phyloP scores from a whole-genome alignment of 2,329 filamentous ascomycete species.

The Epichloe baconii region DNA sequence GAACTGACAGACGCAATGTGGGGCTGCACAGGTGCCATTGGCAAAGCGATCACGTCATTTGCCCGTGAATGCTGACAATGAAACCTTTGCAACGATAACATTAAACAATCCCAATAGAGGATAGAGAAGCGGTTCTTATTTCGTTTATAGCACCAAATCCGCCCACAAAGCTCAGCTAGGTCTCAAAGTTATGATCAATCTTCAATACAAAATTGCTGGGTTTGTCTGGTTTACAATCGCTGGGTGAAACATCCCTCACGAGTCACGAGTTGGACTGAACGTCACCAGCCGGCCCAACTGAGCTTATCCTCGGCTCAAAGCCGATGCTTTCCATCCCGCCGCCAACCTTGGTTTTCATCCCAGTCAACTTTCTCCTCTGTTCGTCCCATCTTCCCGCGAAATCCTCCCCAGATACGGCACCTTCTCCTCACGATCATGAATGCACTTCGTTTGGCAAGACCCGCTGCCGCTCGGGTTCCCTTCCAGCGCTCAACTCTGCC shows the following conservation, averaged over 20 bases:
- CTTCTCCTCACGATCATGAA: conserved; percentile 30
- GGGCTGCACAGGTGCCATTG: conserved; percentile 1
- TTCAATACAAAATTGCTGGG: no score
- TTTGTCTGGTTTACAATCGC: no score
- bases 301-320: conserved; percentile 11
- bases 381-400: neutral
- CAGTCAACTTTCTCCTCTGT: neutral
- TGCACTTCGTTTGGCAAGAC: conserved; percentile 41
- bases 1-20: conserved; percentile 5
- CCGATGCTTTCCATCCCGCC: conserved; percentile 17
- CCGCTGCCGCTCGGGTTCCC: conserved; percentile 32
- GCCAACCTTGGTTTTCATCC: neutral
- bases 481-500: conserved; percentile 46
- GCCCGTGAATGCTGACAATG: neutral
- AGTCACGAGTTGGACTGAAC: no score
- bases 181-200: no score
- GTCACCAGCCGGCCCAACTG: no score
- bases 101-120: no score
- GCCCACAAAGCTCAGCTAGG: no score
- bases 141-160: no score
- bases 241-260: no score
- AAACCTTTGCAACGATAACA: neutral
- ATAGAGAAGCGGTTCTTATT: no score
- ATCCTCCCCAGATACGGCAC: neutral
- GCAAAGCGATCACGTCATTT: conserved; percentile 11